A percentile compares a stretch with the other conserved stretches of the same genome.
These are phyloP conservation scores for Colletotrichum euphorbiae DNA, from an alignment of 2,329 filamentous ascomycete genomes.

Conservation along the genomic window DNA sequence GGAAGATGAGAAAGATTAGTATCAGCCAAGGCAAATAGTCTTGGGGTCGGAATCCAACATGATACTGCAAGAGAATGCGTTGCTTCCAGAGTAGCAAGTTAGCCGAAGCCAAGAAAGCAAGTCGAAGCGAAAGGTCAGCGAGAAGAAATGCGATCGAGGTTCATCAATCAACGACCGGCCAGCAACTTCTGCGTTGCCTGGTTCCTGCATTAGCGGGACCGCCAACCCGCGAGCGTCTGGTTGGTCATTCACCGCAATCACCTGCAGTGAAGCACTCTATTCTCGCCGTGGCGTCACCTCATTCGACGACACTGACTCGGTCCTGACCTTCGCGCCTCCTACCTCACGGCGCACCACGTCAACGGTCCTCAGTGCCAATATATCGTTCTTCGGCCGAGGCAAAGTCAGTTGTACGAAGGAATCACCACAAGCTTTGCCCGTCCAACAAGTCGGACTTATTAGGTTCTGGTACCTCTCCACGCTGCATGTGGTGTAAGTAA, in stretches of 20 bases:
- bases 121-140: neutral
- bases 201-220: constrained; percentile 39
- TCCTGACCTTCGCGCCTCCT: constrained; percentile 10
- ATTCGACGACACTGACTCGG: constrained; percentile 23
- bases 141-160: too few species aligned
- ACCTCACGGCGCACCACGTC: constrained; percentile 8
- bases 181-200: constrained; percentile 24
- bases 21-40: neutral
- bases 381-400: constrained; percentile 3
- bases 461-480: neutral
- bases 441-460: neutral
- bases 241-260: constrained; percentile 7
- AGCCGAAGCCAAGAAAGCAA: constrained; percentile 1
- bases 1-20: neutral
- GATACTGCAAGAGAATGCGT: neutral
- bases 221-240: constrained; percentile 17
- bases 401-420: neutral
- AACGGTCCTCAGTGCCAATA: constrained; percentile 6
- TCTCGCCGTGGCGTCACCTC: constrained; percentile 29
- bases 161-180: neutral
- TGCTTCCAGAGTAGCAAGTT: neutral
- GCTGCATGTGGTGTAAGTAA: constrained; percentile 1
- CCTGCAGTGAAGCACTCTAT: constrained; percentile 23
- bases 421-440: neutral
- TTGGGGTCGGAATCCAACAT: neutral